Conservation (phyloP, 1,139 yeast genomes). For the Pichia inconspicua region DNA sequence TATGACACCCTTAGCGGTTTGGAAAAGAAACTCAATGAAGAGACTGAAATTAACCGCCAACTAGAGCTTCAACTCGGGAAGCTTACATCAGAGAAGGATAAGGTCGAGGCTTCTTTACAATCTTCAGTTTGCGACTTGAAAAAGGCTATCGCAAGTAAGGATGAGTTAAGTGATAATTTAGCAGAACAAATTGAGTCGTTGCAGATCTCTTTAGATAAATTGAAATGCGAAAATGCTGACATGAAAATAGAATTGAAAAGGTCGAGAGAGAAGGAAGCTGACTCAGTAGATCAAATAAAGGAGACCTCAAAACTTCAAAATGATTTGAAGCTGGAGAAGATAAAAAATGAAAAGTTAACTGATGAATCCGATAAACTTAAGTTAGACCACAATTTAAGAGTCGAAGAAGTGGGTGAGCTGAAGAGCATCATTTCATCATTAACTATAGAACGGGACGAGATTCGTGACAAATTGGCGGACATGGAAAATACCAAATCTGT, state of each 20-base stretch:
- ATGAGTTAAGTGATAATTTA: neutral
- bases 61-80: neutral
- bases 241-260: neutral
- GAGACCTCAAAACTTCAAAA: slow-evolving; percentile 10
- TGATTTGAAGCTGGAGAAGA: slow-evolving; percentile 5
- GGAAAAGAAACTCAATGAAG: slow-evolving; percentile 3
- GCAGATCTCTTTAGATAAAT: neutral
- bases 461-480: neutral
- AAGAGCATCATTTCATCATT: neutral
- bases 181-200: neutral
- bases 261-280: neutral
- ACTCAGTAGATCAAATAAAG: neutral
- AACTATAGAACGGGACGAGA: neutral
- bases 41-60: slow-evolving; percentile 1
- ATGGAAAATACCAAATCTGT: neutral
- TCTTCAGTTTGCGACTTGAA: neutral
- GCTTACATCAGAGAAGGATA: neutral
- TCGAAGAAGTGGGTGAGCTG: neutral
- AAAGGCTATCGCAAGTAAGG: neutral
- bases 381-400: neutral
- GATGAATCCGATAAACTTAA: neutral
- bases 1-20: neutral
- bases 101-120: neutral
- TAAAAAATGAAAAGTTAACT: neutral
- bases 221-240: neutral